These are phyloP conservation scores for Salicornia ramosissima DNA, from an alignment of 148 eudicot species.

Conservation along the genomic window DNA sequence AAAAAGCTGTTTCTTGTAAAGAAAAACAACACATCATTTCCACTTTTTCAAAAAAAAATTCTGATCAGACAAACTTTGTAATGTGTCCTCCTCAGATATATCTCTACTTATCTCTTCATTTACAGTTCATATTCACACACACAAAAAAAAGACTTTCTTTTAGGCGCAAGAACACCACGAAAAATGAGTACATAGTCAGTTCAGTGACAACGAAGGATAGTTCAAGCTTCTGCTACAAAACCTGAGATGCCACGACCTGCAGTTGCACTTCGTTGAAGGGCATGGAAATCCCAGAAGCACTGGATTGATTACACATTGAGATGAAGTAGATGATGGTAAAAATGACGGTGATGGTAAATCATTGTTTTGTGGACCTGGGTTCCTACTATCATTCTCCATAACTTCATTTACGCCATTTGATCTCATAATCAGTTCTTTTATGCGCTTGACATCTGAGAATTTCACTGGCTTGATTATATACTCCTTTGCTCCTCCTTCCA, in stretches of 20 bases:
- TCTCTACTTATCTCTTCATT: constrained; percentile 6
- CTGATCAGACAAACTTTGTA: background rate
- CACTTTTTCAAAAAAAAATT: background rate
- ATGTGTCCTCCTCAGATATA: constrained; percentile 3
- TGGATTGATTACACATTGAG: constrained; percentile 15
- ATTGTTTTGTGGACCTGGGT: constrained; percentile 2
- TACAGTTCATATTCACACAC: constrained; percentile 28
- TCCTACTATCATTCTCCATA: background rate
- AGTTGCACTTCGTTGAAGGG: constrained; percentile 18
- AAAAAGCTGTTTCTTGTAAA: constrained; percentile 1
- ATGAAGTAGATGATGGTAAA: constrained; percentile 13
- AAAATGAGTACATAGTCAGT: constrained; percentile 14
- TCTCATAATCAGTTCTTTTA: constrained; percentile 40
- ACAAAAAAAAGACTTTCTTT: constrained; percentile 10
- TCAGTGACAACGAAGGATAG: constrained; percentile 22
- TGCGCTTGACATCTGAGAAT: constrained; percentile 64
- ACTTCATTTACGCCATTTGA: constrained; percentile 12
- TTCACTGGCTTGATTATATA: constrained; percentile 74
- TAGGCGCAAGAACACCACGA: constrained; percentile 12
- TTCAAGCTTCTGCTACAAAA: constrained; percentile 22
- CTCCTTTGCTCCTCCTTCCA: constrained; percentile 83
- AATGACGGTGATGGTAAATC: constrained; percentile 8
- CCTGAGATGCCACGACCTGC: constrained; percentile 22
- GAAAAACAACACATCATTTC: background rate
- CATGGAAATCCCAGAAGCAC: constrained; percentile 19